phyloP scores from a whole-genome alignment of 176 grass and related monocot genomes.

The Musa troglodytarum region DNA sequence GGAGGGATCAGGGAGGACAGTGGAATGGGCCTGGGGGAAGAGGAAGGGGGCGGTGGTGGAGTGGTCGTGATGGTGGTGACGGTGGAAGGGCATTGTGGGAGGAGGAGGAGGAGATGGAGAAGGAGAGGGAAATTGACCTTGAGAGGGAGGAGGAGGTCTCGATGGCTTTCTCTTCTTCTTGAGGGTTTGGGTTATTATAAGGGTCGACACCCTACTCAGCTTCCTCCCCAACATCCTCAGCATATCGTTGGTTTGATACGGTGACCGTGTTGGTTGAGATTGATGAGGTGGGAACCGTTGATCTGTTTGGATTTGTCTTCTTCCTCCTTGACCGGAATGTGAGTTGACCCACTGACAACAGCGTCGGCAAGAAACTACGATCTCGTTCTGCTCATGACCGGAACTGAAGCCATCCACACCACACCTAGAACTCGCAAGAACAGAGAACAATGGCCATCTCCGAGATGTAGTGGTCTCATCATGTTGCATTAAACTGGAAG shows the following conservation, averaged over 20 bases:
- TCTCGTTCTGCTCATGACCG: no score
- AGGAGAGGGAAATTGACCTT: neutral
- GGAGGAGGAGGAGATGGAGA: neutral
- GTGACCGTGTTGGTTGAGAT: neutral
- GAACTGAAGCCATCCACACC: no score
- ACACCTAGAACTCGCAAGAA: no score
- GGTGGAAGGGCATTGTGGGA: neutral
- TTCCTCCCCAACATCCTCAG: neutral
- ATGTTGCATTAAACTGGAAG: no score
- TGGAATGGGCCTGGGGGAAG: slow-evolving; percentile 65
- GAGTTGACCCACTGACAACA: no score
- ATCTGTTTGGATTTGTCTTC: no score
- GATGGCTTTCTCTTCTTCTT: neutral
- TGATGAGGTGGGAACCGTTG: neutral
- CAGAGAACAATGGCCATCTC: no score
- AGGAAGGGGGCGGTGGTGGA: slow-evolving; percentile 5
- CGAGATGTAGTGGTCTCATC: no score
- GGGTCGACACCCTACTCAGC: neutral
- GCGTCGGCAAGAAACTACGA: no score
- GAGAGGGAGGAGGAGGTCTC: neutral
- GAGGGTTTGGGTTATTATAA: neutral
- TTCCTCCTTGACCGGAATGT: no score
- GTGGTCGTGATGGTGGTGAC: neutral
- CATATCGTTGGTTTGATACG: neutral
- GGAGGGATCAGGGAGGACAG: slow-evolving; percentile 66